Base-by-base conservation (phyloP, 1,284 basidiomycete genomes). In the Malassezia japonica region DNA sequence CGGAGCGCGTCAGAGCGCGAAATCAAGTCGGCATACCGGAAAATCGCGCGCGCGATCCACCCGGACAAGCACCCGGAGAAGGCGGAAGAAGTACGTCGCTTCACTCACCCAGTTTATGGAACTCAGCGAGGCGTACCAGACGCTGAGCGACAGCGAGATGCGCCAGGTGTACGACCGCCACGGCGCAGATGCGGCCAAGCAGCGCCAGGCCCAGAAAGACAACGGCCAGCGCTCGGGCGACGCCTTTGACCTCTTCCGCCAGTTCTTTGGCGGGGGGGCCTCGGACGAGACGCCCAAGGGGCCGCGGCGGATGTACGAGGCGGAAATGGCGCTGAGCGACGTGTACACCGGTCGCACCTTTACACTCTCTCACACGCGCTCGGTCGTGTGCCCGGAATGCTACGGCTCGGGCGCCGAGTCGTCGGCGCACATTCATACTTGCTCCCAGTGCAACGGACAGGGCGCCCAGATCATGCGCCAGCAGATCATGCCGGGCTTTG, bases 91-190 rank as follows among this genome's bases (percentile, higher is more conserved):
- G 36, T 37, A 37, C 36, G 36, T 37, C n/a, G 24, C 16, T 10
- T 16, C 6, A 7, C 36, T 37, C 24, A 37, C 36, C n/a, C 18
- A 69, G 54, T 72, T 72, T 15, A 61, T 72, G 72, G 77, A 74
- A 82, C 55, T 72, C 23, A 64, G 62, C 31, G 70, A 72, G 32
- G 70, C 70, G 9, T 72, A 72, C 39, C 68, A 72, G 50, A 56
- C 59, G 8, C 57, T 72, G 10, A 60, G 59, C 28, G 70, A 72
- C 29, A 46, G 60, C 0, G 64, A 71, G 44, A 52, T 59, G 20
- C 58, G 69, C 45, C 59, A 59, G 46, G 61, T 71, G 32, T 72
- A 72, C 58, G 68, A 72, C 47, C 48, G 59, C 2, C 58, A 64
- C 32, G 70, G 70, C 1, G 64, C 61, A 2, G 70, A 71, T 4